Percentiles rank a stretch among this genome's conserved stretches.
phyloP scores from a whole-genome alignment of 139 green algal genomes.

The Edaphochlamys debaryana region DNA sequence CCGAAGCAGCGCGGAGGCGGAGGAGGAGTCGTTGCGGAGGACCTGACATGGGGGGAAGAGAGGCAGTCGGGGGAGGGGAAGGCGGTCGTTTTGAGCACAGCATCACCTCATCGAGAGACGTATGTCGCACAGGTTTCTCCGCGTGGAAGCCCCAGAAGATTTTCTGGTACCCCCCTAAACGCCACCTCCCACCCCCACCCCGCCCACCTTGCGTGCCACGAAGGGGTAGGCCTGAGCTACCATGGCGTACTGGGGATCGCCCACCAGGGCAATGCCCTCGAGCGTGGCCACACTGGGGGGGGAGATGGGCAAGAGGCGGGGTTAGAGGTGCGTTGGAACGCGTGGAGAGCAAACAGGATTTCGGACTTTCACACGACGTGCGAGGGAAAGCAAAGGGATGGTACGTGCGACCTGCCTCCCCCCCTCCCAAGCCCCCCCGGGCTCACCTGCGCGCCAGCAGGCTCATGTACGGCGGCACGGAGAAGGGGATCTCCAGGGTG shows the following conservation, averaged over 20 bases:
- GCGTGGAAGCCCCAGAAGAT: too few species aligned
- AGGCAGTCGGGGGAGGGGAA: not conserved
- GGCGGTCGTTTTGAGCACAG: too few species aligned
- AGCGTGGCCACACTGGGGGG: conserved; percentile 70
- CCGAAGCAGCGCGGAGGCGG: conserved; percentile 62
- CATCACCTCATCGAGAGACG: too few species aligned
- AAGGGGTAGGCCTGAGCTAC: conserved; percentile 86
- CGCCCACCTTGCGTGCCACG: conserved; percentile 73
- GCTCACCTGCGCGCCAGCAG: conserved; percentile 70
- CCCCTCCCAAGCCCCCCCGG: not conserved
- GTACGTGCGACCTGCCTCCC: not conserved
- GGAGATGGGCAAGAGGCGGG: not conserved
- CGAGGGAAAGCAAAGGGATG: too few species aligned
- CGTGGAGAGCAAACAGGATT: too few species aligned
- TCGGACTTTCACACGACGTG: too few species aligned
- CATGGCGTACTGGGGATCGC: conserved; percentile 82
- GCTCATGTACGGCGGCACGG: conserved; percentile 89
- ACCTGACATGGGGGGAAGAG: too few species aligned
- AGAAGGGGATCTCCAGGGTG: conserved; percentile 90
- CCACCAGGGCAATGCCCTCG: conserved; percentile 82
- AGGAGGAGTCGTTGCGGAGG: conserved; percentile 69
- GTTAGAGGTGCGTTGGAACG: not conserved
- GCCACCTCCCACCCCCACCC: not conserved
- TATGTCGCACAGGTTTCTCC: too few species aligned
- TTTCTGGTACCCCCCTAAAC: not conserved